phyloP scores from a whole-genome alignment of 2,329 filamentous ascomycete genomes.

The Apiospora pterosperma region DNA sequence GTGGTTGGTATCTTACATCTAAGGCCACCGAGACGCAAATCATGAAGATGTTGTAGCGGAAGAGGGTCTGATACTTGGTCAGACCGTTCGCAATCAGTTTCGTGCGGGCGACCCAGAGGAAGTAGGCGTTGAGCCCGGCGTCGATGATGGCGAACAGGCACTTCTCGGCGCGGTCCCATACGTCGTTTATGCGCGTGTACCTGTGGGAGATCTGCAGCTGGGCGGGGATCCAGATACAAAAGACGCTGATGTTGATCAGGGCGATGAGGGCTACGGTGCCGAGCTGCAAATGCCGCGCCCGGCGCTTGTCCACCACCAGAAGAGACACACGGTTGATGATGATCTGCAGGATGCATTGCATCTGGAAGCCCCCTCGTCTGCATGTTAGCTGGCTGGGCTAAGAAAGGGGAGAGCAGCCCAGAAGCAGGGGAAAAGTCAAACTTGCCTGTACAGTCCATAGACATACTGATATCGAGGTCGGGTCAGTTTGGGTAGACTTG shows the following conservation, averaged over 20 bases:
- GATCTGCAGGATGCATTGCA: conserved; percentile 50
- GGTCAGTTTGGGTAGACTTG: neutral
- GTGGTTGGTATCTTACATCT: conserved; percentile 25
- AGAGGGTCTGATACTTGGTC: conserved; percentile 43
- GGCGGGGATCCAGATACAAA: conserved; percentile 52
- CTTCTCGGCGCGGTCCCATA: conserved; percentile 53
- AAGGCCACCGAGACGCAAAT: conserved; percentile 41
- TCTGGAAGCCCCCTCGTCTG: conserved; percentile 24
- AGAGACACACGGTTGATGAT: conserved; percentile 51
- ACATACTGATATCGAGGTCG: neutral
- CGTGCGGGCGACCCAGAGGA: conserved; percentile 41
- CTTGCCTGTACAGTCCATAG: conserved; percentile 1
- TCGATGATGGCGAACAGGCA: conserved; percentile 48
- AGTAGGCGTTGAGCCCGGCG: conserved; percentile 45
- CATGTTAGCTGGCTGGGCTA: neutral
- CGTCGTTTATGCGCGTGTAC: conserved; percentile 42
- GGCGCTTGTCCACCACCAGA: conserved; percentile 36
- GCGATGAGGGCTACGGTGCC: conserved; percentile 41
- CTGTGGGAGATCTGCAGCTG: conserved; percentile 37
- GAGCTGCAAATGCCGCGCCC: conserved; percentile 38
- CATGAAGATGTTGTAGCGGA: conserved; percentile 43
- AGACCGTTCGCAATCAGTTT: conserved; percentile 44
- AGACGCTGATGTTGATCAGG: conserved; percentile 48
- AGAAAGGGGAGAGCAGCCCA: too few species aligned
- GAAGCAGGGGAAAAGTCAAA: neutral